phyloP scores from a whole-genome alignment of 2,329 filamentous ascomycete species.

The Fusarium piperis region DNA sequence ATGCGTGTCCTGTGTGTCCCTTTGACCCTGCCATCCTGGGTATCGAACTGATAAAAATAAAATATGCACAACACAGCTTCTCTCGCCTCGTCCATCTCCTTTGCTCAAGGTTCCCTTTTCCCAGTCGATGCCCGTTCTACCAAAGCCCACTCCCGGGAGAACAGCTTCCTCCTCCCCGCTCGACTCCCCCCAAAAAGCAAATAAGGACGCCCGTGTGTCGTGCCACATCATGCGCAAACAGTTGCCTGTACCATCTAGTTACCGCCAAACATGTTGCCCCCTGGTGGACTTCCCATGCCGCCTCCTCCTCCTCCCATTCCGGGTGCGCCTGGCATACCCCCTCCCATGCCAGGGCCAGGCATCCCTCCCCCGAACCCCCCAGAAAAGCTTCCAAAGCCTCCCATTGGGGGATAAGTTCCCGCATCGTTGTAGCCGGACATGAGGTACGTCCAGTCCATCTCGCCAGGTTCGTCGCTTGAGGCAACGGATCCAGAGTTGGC shows the following conservation, averaged over 20 bases:
- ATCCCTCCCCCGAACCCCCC: conserved; percentile 36
- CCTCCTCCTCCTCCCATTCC: conserved; percentile 25
- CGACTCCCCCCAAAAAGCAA: background rate
- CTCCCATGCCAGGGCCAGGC: conserved; percentile 34
- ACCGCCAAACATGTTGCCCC: conserved; percentile 43
- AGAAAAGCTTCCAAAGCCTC: conserved; percentile 44
- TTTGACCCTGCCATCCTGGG: background rate
- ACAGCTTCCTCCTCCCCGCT: background rate
- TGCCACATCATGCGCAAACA: conserved; percentile 1
- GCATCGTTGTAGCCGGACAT: conserved; percentile 54
- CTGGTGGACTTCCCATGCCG: conserved; percentile 29
- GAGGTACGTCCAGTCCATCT: conserved; percentile 62
- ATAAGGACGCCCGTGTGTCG: background rate
- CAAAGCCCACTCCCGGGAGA: background rate
- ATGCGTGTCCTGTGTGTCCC: background rate
- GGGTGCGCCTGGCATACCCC: conserved; percentile 38
- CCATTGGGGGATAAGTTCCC: conserved; percentile 42
- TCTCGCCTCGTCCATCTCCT: background rate
- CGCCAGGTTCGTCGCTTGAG: conserved; percentile 44
- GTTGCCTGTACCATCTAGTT: conserved; percentile 12
- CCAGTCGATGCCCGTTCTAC: background rate
- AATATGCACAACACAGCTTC: background rate
- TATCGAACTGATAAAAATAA: background rate
- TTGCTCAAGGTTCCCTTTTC: background rate
- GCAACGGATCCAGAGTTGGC: conserved; percentile 28